These are phyloP conservation scores for Lomentospora prolificans DNA, from an alignment of 2,329 filamentous ascomycete species.

Conservation along the genomic window DNA sequence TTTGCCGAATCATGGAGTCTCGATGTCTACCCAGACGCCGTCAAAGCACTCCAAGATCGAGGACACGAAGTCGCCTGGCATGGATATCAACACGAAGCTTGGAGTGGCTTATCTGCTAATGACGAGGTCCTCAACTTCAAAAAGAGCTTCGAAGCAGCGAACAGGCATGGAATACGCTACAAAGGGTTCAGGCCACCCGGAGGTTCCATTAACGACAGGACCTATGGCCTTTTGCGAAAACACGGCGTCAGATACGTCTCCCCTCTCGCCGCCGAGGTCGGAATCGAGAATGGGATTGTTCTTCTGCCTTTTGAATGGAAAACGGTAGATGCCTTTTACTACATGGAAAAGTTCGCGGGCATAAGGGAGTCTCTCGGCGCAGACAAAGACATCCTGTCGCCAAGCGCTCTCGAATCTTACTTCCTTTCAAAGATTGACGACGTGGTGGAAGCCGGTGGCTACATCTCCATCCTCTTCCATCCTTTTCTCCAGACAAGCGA, in stretches of 20 bases:
- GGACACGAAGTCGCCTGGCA: conserved; percentile 23
- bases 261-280: conserved; percentile 16
- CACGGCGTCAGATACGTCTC: conserved; percentile 18
- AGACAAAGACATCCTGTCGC: conserved; percentile 10
- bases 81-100: conserved; percentile 20
- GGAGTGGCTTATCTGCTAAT: conserved; percentile 12
- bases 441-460: conserved; percentile 13
- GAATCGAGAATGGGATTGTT: conserved; percentile 14
- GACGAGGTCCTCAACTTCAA: conserved; percentile 16
- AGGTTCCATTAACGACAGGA: conserved; percentile 16
- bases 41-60: conserved; percentile 10
- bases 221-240: conserved; percentile 14
- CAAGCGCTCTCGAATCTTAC: conserved; percentile 14
- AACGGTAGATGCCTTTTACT: conserved; percentile 21
- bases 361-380: conserved; percentile 15
- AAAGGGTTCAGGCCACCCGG: conserved; percentile 19
- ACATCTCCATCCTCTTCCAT: conserved; percentile 20
- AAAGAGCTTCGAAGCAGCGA: conserved; percentile 16
- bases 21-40: conserved; percentile 15
- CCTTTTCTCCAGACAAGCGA: conserved; percentile 18
- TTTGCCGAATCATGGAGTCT: conserved; percentile 23
- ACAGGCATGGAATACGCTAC: conserved; percentile 13
- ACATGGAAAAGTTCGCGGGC: conserved; percentile 20
- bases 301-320: conserved; percentile 21
- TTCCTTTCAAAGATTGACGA: conserved; percentile 16